These are phyloP conservation scores for Scheffersomyces insectosa DNA, from an alignment of 1,139 yeast species.

Conservation along the genomic window DNA sequence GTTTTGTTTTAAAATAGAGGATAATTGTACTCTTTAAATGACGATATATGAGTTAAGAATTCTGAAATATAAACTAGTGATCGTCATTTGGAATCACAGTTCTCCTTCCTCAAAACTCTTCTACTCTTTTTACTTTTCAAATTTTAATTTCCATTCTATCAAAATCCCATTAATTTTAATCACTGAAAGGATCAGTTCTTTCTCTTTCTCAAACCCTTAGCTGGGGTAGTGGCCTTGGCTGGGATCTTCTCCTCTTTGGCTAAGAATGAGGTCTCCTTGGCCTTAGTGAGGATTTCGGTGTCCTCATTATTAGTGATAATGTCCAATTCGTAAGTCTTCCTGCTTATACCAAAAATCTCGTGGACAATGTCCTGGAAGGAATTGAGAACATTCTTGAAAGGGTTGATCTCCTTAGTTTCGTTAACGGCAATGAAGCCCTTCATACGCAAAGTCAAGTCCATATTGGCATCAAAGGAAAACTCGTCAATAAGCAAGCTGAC, in stretches of 20 bases:
- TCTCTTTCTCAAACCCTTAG: slow-evolving; percentile 4
- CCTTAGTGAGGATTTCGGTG: slow-evolving; percentile 13
- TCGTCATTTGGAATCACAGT: too few species aligned
- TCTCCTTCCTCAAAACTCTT: too few species aligned
- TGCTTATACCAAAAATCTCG: slow-evolving; percentile 41
- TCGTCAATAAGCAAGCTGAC: slow-evolving; percentile 41
- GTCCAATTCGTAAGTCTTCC: slow-evolving; percentile 52
- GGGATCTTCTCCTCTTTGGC: neutral
- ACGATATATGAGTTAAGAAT: too few species aligned
- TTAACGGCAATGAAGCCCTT: slow-evolving; percentile 27
- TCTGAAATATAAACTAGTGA: too few species aligned
- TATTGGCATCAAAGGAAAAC: slow-evolving; percentile 52
- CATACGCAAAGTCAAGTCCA: slow-evolving; percentile 31
- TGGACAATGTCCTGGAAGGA: slow-evolving; percentile 20
- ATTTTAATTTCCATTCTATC: too few species aligned
- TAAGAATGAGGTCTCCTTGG: slow-evolving; percentile 9
- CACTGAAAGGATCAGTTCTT: neutral
- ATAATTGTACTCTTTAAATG: too few species aligned
- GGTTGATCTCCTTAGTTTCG: slow-evolving; percentile 26
- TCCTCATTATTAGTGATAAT: slow-evolving; percentile 19
- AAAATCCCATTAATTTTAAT: too few species aligned
- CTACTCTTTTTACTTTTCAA: too few species aligned
- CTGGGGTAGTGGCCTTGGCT: neutral
- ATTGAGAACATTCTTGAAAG: slow-evolving; percentile 27
- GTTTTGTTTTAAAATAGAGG: too few species aligned